Conservation (phyloP, 2,329 filamentous ascomycete species). For the Cadophora sp. region DNA sequence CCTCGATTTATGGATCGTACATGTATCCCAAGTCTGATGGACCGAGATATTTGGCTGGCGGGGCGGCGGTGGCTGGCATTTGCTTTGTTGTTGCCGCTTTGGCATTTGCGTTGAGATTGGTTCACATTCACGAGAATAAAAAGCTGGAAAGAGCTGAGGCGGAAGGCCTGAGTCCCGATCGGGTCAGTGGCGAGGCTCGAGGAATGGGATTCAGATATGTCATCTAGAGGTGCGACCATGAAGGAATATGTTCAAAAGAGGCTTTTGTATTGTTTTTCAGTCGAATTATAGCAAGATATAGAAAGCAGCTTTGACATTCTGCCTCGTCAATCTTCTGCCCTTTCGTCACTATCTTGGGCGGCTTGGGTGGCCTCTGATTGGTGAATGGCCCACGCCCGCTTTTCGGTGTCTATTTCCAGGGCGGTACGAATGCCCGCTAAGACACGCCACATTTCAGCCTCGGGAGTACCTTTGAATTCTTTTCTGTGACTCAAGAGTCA, state of each 20-base stretch:
- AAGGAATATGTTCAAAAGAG: not conserved
- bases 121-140: constrained; percentile 46
- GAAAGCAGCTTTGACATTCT: not conserved
- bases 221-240: not conserved
- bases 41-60: constrained; percentile 47
- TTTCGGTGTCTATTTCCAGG: not conserved
- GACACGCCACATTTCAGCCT: no score
- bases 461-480: no score
- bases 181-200: constrained; percentile 4
- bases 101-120: constrained; percentile 44
- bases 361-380: not conserved
- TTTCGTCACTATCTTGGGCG: not conserved
- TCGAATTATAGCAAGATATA: not conserved
- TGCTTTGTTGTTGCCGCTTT: constrained; percentile 46
- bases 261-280: not conserved
- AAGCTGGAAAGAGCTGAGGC: constrained; percentile 40
- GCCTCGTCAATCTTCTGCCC: not conserved
- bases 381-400: not conserved
- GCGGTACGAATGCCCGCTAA: no score
- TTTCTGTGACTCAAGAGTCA: no score
- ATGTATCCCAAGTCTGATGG: constrained; percentile 45
- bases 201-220: constrained; percentile 29
- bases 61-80: constrained; percentile 45
- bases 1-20: constrained; percentile 45
- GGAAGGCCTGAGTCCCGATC: not conserved